phyloP scores from a whole-genome alignment of 2,329 filamentous ascomycete genomes.

The Sporothrix dimorphospora region DNA sequence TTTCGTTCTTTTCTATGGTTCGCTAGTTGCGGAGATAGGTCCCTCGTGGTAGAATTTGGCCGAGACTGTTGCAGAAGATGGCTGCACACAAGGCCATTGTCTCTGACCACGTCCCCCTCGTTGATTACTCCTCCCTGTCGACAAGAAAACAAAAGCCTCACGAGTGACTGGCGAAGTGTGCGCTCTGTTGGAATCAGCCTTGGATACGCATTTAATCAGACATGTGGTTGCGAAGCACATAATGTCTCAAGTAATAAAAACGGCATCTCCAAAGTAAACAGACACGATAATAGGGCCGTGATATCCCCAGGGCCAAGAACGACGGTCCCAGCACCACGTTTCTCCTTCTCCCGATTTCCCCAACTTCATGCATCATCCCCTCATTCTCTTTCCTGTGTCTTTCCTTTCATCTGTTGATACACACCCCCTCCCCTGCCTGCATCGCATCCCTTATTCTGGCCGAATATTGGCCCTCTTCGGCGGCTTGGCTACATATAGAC shows the following conservation, averaged over 20 bases:
- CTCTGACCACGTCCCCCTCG: not conserved
- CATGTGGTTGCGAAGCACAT: not conserved
- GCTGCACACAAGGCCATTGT: not conserved
- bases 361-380: not conserved
- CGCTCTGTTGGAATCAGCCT: not conserved
- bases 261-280: not conserved
- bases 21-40: not conserved
- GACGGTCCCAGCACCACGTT: conserved; percentile 1
- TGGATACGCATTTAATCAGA: not conserved
- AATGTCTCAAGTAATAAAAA: not conserved
- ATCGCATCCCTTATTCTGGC: not conserved
- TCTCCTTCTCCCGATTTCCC: conserved; percentile 3
- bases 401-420: not conserved
- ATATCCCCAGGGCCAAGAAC: conserved; percentile 7
- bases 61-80: not conserved
- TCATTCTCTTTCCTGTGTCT: not conserved
- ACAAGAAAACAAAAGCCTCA: not conserved
- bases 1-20: not conserved
- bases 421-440: not conserved
- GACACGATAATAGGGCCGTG: not conserved
- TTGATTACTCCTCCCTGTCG: not conserved
- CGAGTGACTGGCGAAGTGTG: not conserved
- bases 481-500: not conserved
- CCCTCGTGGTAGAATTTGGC: not conserved
- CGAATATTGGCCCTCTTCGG: not conserved